Evolutionary conservation across 345 rosid genomes (phyloP), one percentile per base, ranked within the genome.

Genomic region (Cardiospermum halicacabum): DNA sequence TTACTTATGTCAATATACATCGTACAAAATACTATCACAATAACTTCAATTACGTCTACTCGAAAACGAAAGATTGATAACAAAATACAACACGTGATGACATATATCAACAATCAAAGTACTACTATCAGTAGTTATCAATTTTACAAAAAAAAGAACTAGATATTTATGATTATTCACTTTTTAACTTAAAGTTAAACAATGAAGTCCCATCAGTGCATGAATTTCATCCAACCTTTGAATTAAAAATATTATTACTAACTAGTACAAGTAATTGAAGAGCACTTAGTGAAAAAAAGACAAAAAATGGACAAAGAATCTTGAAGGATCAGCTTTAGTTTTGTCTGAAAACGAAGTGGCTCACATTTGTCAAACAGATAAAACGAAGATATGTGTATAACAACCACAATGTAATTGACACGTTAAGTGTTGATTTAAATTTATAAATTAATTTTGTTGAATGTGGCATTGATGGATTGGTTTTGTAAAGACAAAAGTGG

Each of bases 401-500:
- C 13, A 62, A 22, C 77, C 70, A 27, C 22, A 40, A 42, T 9
- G 16, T 49, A 4, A 36, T 32, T 10, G 74, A 54, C 80, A 76
- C 80, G 80, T 76, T 50, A 0, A 0, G 13, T 5, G 47, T 26
- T 5, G 1, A 50, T 19, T 40, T 19, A 24, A 22, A 49, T n/a
- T n/a, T n/a, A n/a, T n/a, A n/a, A n/a, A n/a, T n/a, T n/a, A n/a
- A n/a, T n/a, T n/a, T n/a, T 4, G 10, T 30, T 27, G 13, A 19
- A 31, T 31, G 75, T 67, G 77, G 53, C 74, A 13, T n/a, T 0
- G 31, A 24, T 4, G 39, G 6, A 74, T 43, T 71, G 71, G 74
- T 16, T 43, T 3, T 1, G 30, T 5, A 54, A 63, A 40, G 72
- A 69, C 54, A 62, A 67, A 60, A 55, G 65, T 69, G 66, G 56